phyloP scores from a whole-genome alignment of 2,329 filamentous ascomycete species.

The Fusarium transvaalense region DNA sequence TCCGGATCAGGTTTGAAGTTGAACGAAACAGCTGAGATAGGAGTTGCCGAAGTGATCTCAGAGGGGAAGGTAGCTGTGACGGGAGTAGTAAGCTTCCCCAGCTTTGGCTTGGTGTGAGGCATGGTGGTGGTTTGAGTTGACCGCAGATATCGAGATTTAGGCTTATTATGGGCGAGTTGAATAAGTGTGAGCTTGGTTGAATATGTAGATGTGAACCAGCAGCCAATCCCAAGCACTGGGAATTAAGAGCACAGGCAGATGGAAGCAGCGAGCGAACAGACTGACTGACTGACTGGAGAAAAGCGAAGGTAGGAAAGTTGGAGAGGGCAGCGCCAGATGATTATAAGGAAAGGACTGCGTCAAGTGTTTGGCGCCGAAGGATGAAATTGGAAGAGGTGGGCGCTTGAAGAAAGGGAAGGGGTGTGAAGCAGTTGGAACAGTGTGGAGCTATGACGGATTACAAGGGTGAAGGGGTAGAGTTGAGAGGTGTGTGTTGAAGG shows the following conservation, averaged over 20 bases:
- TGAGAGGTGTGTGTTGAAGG: constrained; percentile 21
- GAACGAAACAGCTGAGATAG: constrained; percentile 65
- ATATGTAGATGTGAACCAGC: constrained; percentile 37
- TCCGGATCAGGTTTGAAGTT: constrained; percentile 59
- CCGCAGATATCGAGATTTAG: constrained; percentile 18
- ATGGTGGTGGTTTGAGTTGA: constrained; percentile 55
- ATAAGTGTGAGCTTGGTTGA: constrained; percentile 33
- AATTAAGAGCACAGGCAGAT: constrained; percentile 39
- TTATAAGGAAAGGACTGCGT: constrained; percentile 49
- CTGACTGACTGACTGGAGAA: constrained; percentile 45
- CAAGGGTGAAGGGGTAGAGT: constrained; percentile 40
- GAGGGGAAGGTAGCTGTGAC: constrained; percentile 73
- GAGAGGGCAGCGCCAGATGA: constrained; percentile 44
- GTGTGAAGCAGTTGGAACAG: constrained; percentile 44
- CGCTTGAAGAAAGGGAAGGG: constrained; percentile 45
- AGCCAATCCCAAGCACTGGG: constrained; percentile 40
- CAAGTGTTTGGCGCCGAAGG: constrained; percentile 48
- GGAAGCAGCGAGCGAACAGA: constrained; percentile 48
- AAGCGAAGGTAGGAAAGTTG: constrained; percentile 36
- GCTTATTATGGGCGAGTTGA: constrained; percentile 31
- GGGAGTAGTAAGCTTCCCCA: constrained; percentile 72
- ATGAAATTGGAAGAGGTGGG: constrained; percentile 45
- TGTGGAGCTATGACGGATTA: constrained; percentile 41
- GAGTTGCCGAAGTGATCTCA: constrained; percentile 73
- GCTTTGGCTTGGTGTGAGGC: constrained; percentile 69